These are phyloP conservation scores for Colletotrichum sp. DNA, from an alignment of 2,329 filamentous ascomycete species.

Conservation along the genomic window DNA sequence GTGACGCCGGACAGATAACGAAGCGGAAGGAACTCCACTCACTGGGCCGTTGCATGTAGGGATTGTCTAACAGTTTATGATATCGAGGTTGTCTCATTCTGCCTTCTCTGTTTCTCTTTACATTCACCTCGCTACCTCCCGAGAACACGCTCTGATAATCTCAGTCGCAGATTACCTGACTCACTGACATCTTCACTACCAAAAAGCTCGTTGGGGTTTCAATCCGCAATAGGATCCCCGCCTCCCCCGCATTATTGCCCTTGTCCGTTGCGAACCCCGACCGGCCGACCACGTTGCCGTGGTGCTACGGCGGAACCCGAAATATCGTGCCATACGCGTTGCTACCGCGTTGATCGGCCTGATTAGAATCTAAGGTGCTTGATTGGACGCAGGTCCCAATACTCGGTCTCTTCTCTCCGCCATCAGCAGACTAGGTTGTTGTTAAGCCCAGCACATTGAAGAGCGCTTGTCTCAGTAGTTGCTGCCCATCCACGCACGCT, in stretches of 20 bases:
- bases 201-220: neutral
- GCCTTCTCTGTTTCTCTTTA: neutral
- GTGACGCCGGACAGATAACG: neutral
- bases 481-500: neutral
- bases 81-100: neutral
- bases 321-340: neutral
- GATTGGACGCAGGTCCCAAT: neutral
- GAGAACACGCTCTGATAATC: neutral
- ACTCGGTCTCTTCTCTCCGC: neutral
- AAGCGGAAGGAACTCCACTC: neutral
- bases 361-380: fast-evolving
- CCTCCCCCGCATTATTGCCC: neutral
- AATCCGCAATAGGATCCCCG: neutral
- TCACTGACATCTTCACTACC: neutral
- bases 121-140: neutral
- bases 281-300: neutral
- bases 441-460: neutral
- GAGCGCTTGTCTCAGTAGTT: neutral
- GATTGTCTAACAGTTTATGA: neutral
- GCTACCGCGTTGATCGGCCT: fast-evolving
- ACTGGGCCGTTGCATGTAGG: neutral
- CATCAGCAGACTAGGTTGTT: neutral
- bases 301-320: neutral
- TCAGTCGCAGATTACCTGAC: neutral
- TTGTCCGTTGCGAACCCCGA: neutral